These are phyloP conservation scores for Talaromyces rugulosus DNA, from an alignment of 2,329 filamentous ascomycete species.

Conservation along the genomic window DNA sequence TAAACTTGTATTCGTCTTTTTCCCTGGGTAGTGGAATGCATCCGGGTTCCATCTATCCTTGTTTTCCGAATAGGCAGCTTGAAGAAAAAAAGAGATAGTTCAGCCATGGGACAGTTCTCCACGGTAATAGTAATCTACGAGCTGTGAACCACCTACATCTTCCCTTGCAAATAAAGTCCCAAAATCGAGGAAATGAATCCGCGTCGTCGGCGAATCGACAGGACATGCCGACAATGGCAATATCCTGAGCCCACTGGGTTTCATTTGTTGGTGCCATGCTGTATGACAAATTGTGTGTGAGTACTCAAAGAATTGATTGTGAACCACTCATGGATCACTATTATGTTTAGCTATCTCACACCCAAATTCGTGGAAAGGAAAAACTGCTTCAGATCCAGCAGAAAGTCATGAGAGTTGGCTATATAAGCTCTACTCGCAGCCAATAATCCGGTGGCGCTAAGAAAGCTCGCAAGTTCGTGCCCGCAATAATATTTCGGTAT, in stretches of 20 bases:
- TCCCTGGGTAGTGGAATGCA: conserved; percentile 4
- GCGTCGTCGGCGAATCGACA: conserved; percentile 19
- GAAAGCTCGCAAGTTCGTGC: neutral
- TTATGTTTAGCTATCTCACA: neutral
- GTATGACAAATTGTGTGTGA: neutral
- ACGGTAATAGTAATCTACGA: conserved; percentile 12
- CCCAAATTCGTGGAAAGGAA: neutral
- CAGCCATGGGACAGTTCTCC: neutral
- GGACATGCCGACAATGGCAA: conserved; percentile 19
- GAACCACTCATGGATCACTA: neutral
- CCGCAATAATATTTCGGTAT: neutral
- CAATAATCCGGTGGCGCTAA: neutral
- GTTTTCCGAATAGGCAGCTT: conserved; percentile 5
- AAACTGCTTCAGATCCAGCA: neutral
- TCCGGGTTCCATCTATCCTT: conserved; percentile 5
- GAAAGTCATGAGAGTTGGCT: neutral
- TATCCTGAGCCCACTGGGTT: neutral
- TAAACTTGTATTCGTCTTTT: conserved; percentile 5
- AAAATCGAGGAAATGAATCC: conserved; percentile 14
- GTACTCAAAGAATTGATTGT: neutral
- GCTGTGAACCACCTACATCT: neutral
- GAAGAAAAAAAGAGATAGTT: neutral
- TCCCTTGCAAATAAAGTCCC: conserved; percentile 14
- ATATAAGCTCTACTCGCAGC: neutral
- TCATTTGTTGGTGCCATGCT: neutral